These are phyloP conservation scores for Leccinum boreale DNA, from an alignment of 768 basidiomycete species.

Conservation along the genomic window DNA sequence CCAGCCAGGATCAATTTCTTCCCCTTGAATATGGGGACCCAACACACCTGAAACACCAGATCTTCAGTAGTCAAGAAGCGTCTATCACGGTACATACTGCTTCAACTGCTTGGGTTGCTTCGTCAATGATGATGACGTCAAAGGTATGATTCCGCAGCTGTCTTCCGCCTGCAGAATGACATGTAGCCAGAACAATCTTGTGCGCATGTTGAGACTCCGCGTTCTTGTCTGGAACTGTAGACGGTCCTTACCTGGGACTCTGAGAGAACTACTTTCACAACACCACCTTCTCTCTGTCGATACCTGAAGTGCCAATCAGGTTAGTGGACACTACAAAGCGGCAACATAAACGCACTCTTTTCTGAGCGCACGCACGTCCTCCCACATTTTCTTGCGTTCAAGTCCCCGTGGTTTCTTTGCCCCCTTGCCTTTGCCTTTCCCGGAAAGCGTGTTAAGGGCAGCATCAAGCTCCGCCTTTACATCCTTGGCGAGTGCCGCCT, in stretches of 20 bases:
- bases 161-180: conserved; percentile 87
- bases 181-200: conserved; percentile 90
- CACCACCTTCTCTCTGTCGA: conserved; percentile 81
- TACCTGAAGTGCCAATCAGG: conserved; percentile 49
- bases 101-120: conserved; percentile 96
- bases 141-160: conserved; percentile 77
- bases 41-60: conserved; percentile 47
- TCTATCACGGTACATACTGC: conserved; percentile 52
- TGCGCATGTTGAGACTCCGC: neutral
- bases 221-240: neutral
- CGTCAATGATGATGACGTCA: conserved; percentile 94
- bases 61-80: neutral
- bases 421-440: conserved; percentile 72
- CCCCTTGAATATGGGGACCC: conserved; percentile 93
- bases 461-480: conserved; percentile 83
- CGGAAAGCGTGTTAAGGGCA: conserved; percentile 62
- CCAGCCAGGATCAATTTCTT: conserved; percentile 90
- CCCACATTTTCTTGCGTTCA: conserved; percentile 84
- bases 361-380: conserved; percentile 77
- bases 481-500: conserved; percentile 84
- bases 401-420: conserved; percentile 65
- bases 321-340: neutral
- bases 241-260: conserved; percentile 60
- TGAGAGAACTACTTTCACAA: conserved; percentile 75
- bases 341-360: conserved; percentile 66